Conservation (phyloP, 768 basidiomycete genomes). For the Termitomyces sp. region DNA sequence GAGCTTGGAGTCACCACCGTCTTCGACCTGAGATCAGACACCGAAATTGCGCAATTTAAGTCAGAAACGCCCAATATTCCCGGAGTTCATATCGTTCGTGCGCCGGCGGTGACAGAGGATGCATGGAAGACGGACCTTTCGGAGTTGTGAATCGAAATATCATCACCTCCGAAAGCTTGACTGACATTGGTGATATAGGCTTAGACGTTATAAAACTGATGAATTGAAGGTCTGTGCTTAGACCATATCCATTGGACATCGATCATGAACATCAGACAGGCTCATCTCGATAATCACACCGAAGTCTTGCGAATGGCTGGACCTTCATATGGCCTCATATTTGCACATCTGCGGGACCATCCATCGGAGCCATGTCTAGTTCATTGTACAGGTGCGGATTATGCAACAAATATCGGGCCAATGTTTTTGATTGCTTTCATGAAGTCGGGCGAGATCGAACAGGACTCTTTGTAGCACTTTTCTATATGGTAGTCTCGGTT, state of each 20-base stretch:
- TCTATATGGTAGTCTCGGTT: constrained; percentile 22
- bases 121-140: constrained; percentile 21
- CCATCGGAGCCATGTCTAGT: constrained; percentile 33
- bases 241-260: not conserved
- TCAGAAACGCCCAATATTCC: constrained; percentile 21
- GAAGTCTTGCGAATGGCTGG: constrained; percentile 26
- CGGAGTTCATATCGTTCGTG: constrained; percentile 24
- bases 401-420: not conserved
- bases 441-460: constrained; percentile 39
- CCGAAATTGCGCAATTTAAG: constrained; percentile 28
- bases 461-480: constrained; percentile 29
- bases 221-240: not conserved
- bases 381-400: constrained; percentile 34
- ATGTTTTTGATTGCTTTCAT: not conserved
- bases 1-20: constrained; percentile 28
- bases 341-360: constrained; percentile 30
- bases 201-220: not conserved
- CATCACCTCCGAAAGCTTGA: not conserved
- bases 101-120: constrained; percentile 19
- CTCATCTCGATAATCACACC: constrained; percentile 23
- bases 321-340: constrained; percentile 25
- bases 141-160: constrained; percentile 11
- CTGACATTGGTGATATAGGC: not conserved
- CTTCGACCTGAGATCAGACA: constrained; percentile 33
- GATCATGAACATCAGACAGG: constrained; percentile 13